A percentile compares a stretch with the other conserved stretches of the same genome.
phyloP scores from a whole-genome alignment of 2,329 filamentous ascomycete species.

The Volutella citrinella region DNA sequence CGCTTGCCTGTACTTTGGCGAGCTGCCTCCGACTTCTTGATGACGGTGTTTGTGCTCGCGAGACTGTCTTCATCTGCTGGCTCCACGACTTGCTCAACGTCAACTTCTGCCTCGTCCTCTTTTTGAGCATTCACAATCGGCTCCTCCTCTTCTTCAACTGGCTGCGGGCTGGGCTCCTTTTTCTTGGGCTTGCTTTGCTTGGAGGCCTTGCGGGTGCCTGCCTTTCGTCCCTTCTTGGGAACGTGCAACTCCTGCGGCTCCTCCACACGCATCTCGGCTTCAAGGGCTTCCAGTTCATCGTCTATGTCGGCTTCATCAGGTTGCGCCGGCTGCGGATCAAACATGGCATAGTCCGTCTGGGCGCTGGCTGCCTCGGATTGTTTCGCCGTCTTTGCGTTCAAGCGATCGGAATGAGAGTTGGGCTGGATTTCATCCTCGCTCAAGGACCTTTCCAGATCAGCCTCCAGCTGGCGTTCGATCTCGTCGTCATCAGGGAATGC shows the following conservation, averaged over 20 bases:
- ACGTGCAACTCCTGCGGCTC: slow-evolving; percentile 38
- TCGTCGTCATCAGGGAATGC: slow-evolving; percentile 59
- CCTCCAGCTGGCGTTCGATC: slow-evolving; percentile 63
- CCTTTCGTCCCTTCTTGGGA: slow-evolving; percentile 54
- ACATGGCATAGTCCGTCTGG: slow-evolving; percentile 46
- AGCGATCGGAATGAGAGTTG: slow-evolving; percentile 45
- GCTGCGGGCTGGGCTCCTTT: slow-evolving; percentile 31
- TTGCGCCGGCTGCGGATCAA: slow-evolving; percentile 45
- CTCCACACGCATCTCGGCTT: slow-evolving; percentile 46
- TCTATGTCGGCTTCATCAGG: slow-evolving; percentile 48
- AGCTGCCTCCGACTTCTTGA: slow-evolving; percentile 31
- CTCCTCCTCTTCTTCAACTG: slow-evolving; percentile 21
- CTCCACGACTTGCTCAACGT: too few species aligned
- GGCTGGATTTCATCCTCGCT: slow-evolving; percentile 48
- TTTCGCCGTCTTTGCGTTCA: slow-evolving; percentile 31
- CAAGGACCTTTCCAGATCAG: slow-evolving; percentile 57
- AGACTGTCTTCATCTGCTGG: slow-evolving; percentile 37
- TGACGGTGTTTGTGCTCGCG: slow-evolving; percentile 40
- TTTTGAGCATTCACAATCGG: slow-evolving; percentile 10
- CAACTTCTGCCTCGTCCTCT: too few species aligned
- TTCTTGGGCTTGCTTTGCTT: slow-evolving; percentile 50
- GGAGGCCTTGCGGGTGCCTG: slow-evolving; percentile 48
- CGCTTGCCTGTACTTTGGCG: slow-evolving; percentile 19
- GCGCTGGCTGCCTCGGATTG: slow-evolving; percentile 23
- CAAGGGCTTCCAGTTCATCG: slow-evolving; percentile 47